phyloP scores from a whole-genome alignment of 345 rosid genomes.

The Eucalyptus cloeziana region DNA sequence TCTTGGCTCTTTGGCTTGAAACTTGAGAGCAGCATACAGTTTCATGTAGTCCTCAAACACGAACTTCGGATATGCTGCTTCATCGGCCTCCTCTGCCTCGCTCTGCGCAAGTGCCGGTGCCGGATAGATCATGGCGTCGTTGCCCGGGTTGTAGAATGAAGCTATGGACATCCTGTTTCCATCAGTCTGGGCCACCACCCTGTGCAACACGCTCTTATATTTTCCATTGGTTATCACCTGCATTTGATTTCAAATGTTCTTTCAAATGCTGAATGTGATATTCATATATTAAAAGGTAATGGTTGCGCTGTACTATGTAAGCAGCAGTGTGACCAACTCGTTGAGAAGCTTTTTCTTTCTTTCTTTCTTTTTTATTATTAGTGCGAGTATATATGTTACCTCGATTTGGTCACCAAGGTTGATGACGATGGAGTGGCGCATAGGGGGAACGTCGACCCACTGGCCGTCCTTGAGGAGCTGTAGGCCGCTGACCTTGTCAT shows the following conservation, averaged over 20 bases:
- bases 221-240: slow-evolving; percentile 94
- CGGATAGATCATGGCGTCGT: slow-evolving; percentile 72
- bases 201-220: slow-evolving; percentile 83
- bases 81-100: slow-evolving; percentile 17
- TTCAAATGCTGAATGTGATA: background rate
- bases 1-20: slow-evolving; percentile 89
- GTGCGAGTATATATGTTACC: slow-evolving; percentile 15
- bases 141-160: slow-evolving; percentile 90
- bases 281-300: background rate
- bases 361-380: too few relatives aligned
- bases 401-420: slow-evolving; percentile 94
- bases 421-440: slow-evolving; percentile 84
- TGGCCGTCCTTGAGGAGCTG: slow-evolving; percentile 84
- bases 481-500: slow-evolving; percentile 80
- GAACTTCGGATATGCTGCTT: slow-evolving; percentile 52
- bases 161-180: slow-evolving; percentile 87
- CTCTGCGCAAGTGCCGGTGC: slow-evolving; percentile 57
- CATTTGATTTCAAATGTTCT: background rate
- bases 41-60: slow-evolving; percentile 95
- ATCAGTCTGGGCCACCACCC: slow-evolving; percentile 70
- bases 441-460: slow-evolving; percentile 91
- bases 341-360: background rate
- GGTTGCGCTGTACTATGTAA: background rate
- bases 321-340: background rate
- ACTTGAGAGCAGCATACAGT: slow-evolving; percentile 59